Conservation (phyloP, 2,329 filamentous ascomycete genomes). For the Orbilia blumenaviensis region DNA sequence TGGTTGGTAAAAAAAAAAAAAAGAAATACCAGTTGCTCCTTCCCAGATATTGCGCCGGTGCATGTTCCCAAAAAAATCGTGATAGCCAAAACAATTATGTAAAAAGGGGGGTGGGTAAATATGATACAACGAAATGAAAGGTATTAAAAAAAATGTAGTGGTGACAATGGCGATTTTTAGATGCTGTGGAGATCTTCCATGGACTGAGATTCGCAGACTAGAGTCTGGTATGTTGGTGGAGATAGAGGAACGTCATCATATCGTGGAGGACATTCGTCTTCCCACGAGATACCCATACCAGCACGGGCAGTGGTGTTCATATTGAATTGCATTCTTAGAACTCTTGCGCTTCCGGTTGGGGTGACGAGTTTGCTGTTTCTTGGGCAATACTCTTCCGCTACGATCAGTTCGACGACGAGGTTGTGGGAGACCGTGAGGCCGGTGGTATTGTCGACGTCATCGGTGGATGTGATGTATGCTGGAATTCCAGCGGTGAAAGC, state of each 20-base stretch:
- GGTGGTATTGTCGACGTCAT: slow-evolving; percentile 77
- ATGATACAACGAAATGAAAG: slow-evolving; percentile 45
- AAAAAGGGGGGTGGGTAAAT: slow-evolving; percentile 28
- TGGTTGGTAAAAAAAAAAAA: neutral
- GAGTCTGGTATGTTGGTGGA: slow-evolving; percentile 73
- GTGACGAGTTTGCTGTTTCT: slow-evolving; percentile 78
- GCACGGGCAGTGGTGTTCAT: slow-evolving; percentile 81
- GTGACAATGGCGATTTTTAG: slow-evolving; percentile 4
- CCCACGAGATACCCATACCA: slow-evolving; percentile 93
- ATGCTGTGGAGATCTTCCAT: slow-evolving; percentile 36
- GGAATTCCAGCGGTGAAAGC: slow-evolving; percentile 76
- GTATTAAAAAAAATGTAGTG: neutral
- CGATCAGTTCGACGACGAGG: slow-evolving; percentile 90
- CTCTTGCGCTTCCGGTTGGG: slow-evolving; percentile 87
- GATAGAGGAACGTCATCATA: slow-evolving; percentile 92
- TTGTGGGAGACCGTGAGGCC: slow-evolving; percentile 84
- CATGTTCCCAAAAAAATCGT: neutral
- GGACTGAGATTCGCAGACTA: slow-evolving; percentile 29
- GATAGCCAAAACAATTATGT: slow-evolving; percentile 21
- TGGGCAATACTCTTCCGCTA: slow-evolving; percentile 81
- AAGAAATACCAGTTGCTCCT: neutral
- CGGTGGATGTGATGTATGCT: slow-evolving; percentile 72
- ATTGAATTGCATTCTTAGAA: slow-evolving; percentile 90
- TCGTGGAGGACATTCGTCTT: slow-evolving; percentile 91
- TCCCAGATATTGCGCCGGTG: slow-evolving; percentile 18